Percentiles rank a stretch among this genome's conserved stretches.
Conservation (phyloP, 345 rosid genomes). For the Sapria himalayana region DNA sequence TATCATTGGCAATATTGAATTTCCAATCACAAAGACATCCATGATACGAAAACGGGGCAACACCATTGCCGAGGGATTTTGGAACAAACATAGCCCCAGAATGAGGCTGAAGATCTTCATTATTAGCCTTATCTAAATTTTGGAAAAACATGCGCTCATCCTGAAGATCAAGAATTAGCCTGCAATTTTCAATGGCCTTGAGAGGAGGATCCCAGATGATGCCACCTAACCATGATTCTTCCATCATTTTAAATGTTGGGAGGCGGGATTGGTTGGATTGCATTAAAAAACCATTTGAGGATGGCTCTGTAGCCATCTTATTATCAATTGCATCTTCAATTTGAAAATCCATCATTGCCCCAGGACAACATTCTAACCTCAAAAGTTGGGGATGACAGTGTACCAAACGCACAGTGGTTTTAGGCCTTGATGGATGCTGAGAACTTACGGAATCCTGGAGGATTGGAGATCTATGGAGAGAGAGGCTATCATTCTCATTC, state of each 20-base stretch:
- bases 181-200: slow-evolving; percentile 27
- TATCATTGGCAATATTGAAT: slow-evolving; percentile 88
- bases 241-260: slow-evolving; percentile 38
- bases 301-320: slow-evolving; percentile 12
- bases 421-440: slow-evolving; percentile 13
- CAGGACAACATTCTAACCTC: slow-evolving; percentile 50
- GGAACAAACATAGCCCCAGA: slow-evolving; percentile 84
- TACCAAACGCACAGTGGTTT: too few species aligned
- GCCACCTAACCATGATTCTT: slow-evolving; percentile 67
- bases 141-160: slow-evolving; percentile 93
- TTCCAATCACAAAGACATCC: slow-evolving; percentile 49
- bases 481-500: slow-evolving; percentile 18
- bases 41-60: slow-evolving; percentile 20
- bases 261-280: slow-evolving; percentile 26
- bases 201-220: slow-evolving; percentile 66
- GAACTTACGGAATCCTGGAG: slow-evolving; percentile 35
- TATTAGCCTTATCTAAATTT: slow-evolving; percentile 49
- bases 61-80: too few species aligned
- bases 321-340: slow-evolving; percentile 13
- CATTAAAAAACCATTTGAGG: slow-evolving; percentile 21
- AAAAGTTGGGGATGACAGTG: slow-evolving; percentile 81
- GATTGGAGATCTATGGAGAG: slow-evolving; percentile 17
- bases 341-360: slow-evolving; percentile 17
- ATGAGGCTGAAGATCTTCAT: slow-evolving; percentile 48
- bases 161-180: slow-evolving; percentile 79